Conservation (phyloP, 352 stramenopile species). For the Phytophthora podocarpi region DNA sequence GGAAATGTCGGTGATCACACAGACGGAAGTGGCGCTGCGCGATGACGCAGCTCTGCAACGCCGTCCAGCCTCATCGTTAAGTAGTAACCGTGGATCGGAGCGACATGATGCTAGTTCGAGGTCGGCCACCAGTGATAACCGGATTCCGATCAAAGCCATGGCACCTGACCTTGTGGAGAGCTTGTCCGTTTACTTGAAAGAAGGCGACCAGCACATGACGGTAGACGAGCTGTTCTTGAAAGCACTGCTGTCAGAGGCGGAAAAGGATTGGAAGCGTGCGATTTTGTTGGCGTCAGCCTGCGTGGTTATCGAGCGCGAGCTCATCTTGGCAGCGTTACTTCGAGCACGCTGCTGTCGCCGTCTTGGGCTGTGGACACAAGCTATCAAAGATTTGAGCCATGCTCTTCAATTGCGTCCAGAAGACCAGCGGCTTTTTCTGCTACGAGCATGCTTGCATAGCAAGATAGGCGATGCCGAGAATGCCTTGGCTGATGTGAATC, state of each 20-base stretch:
- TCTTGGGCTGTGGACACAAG: constrained; percentile 74
- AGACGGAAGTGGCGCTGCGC: constrained; percentile 51
- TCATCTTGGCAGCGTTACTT: constrained; percentile 59
- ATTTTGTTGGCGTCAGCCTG: constrained; percentile 77
- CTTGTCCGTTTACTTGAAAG: constrained; percentile 52
- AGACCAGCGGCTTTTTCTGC: constrained; percentile 60
- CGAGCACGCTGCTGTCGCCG: constrained; percentile 71
- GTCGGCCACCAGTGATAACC: constrained; percentile 8
- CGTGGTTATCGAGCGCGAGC: constrained; percentile 70
- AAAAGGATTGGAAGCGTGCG: constrained; percentile 70
- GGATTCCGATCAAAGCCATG: constrained; percentile 54
- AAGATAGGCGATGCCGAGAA: constrained; percentile 62
- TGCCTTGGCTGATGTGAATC: constrained; percentile 63
- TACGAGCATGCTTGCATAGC: constrained; percentile 60
- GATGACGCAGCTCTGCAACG: constrained; percentile 54
- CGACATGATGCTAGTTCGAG: constrained; percentile 15
- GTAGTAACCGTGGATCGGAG: constrained; percentile 13
- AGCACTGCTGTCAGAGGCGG: constrained; percentile 55
- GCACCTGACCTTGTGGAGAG: constrained; percentile 47
- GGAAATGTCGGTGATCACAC: constrained; percentile 65
- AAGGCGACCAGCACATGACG: constrained; percentile 62
- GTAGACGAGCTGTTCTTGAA: constrained; percentile 67
- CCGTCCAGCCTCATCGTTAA: constrained; percentile 19
- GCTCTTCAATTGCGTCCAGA: constrained; percentile 52
- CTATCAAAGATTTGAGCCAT: constrained; percentile 69